Evolutionary conservation across 495 filamentous ascomycete genomes (phyloP).

Genomic region (Lindgomyces ingoldianus): DNA sequence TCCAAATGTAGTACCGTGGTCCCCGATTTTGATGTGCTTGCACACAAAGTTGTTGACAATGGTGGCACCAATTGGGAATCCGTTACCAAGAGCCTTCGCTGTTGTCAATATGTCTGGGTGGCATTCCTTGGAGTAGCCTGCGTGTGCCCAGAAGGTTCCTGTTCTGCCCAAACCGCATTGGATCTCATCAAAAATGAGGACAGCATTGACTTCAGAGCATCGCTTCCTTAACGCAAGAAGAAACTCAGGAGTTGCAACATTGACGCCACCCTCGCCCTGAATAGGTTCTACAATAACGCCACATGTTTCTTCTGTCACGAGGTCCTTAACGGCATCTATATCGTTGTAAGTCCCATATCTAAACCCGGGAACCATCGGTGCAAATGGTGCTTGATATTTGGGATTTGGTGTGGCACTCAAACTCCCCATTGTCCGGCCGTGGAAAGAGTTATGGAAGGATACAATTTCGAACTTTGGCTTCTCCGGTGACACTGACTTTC

Average conservation of each 20-base stretch:
- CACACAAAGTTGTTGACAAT: constrained; percentile 77
- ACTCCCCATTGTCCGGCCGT: constrained; percentile 92
- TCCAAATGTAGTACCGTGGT: constrained; percentile 96
- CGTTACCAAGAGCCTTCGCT: constrained; percentile 95
- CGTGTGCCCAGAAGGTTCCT: constrained; percentile 86
- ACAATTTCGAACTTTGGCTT: constrained; percentile 81
- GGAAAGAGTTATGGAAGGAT: constrained; percentile 88
- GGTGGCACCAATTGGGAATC: constrained; percentile 90
- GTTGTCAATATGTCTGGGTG: constrained; percentile 94
- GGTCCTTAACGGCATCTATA: constrained; percentile 61
- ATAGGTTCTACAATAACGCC: constrained; percentile 98
- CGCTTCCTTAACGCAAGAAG: constrained; percentile 71
- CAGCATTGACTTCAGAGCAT: constrained; percentile 83
- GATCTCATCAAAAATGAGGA: constrained; percentile 94
- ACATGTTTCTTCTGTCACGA: constrained; percentile 83
- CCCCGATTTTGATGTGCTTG: constrained; percentile 82
- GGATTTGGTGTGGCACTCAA: constrained; percentile 95
- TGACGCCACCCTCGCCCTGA: constrained; percentile 93
- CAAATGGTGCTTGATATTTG: constrained; percentile 94
- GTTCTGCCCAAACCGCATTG: constrained; percentile 90
- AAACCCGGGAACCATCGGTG: constrained; percentile 94
- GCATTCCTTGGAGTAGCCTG: constrained; percentile 66
- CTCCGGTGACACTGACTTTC: constrained; percentile 67
- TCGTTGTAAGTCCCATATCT: constrained; percentile 85
- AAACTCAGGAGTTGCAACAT: constrained; percentile 79